These are phyloP conservation scores for Eutypa lata DNA, from an alignment of 2,329 filamentous ascomycete genomes.

Conservation along the genomic window DNA sequence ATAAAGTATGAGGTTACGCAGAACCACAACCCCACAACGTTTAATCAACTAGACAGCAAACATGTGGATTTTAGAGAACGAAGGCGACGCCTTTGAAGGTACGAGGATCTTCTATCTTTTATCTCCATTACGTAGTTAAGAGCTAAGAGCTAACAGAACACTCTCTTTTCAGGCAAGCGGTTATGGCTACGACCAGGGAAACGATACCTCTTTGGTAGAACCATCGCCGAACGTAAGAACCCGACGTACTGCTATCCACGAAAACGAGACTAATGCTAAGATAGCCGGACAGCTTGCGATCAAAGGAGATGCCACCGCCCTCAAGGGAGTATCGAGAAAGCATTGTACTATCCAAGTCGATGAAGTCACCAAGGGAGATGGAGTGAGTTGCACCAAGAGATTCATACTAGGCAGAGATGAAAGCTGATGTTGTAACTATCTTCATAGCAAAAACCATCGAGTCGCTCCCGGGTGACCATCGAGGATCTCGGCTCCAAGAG, in stretches of 20 bases:
- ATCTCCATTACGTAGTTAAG: too few relatives aligned
- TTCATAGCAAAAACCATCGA: slow-evolving; percentile 54
- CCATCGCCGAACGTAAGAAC: slow-evolving; percentile 57
- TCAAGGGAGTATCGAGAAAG: slow-evolving; percentile 76
- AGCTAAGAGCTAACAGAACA: slow-evolving; percentile 7
- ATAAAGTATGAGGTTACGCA: background rate
- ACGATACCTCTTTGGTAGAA: slow-evolving; percentile 81
- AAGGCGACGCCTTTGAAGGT: slow-evolving; percentile 47
- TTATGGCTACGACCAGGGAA: slow-evolving; percentile 86
- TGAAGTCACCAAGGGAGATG: slow-evolving; percentile 61
- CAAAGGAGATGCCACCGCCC: slow-evolving; percentile 50
- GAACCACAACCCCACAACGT: background rate
- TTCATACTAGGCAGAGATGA: background rate
- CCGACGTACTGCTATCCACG: background rate
- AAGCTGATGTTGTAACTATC: background rate
- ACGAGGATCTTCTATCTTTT: slow-evolving; percentile 8
- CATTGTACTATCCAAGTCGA: slow-evolving; percentile 78
- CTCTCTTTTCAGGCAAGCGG: slow-evolving; percentile 53
- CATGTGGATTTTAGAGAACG: slow-evolving; percentile 57
- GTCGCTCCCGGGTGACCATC: slow-evolving; percentile 67
- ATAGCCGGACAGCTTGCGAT: slow-evolving; percentile 67
- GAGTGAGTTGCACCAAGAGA: slow-evolving; percentile 44
- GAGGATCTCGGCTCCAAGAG: slow-evolving; percentile 81
- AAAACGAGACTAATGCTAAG: slow-evolving; percentile 14
- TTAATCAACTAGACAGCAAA: background rate